Percentiles rank a stretch among this genome's conserved stretches.
These are phyloP conservation scores for Phialophora chinensis DNA, from an alignment of 2,329 filamentous ascomycete genomes.

Conservation along the genomic window DNA sequence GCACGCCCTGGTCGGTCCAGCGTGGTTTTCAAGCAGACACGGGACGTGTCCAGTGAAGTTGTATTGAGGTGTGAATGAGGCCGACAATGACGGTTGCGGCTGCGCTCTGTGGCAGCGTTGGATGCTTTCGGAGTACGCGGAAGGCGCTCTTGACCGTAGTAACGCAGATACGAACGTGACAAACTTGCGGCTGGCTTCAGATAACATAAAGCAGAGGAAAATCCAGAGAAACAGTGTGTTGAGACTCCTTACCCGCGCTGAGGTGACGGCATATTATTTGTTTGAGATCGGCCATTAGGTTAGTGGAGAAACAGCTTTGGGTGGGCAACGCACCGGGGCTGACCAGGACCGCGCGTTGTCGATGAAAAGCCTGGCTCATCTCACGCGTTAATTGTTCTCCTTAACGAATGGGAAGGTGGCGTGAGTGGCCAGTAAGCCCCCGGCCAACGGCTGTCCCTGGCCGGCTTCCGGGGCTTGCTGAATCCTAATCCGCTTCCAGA, in stretches of 20 bases:
- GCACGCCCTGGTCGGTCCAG: slow-evolving; percentile 23
- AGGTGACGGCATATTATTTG: slow-evolving; percentile 34
- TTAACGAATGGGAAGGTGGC: neutral
- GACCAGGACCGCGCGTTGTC: slow-evolving; percentile 10
- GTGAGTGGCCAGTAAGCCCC: neutral
- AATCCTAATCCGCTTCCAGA: slow-evolving; percentile 12
- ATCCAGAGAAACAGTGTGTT: neutral
- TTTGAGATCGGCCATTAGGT: slow-evolving; percentile 31
- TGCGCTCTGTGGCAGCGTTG: slow-evolving; percentile 3
- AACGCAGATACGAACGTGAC: neutral
- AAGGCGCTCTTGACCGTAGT: neutral
- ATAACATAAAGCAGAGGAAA: neutral
- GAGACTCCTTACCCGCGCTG: slow-evolving; percentile 23
- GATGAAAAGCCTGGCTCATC: slow-evolving; percentile 11
- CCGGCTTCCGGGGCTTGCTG: neutral
- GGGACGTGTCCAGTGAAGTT: slow-evolving; percentile 4
- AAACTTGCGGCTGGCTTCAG: neutral
- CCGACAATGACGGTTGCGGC: slow-evolving; percentile 1
- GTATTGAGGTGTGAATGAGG: neutral
- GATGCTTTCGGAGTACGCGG: neutral
- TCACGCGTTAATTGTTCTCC: slow-evolving; percentile 6
- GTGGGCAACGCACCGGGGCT: slow-evolving; percentile 13
- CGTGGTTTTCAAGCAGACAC: slow-evolving; percentile 14
- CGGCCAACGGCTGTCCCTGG: neutral
- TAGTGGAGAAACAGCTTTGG: slow-evolving; percentile 23